These are phyloP conservation scores for Trichosanthes cucumerina DNA, from an alignment of 306 rosid genomes.

Conservation along the genomic window DNA sequence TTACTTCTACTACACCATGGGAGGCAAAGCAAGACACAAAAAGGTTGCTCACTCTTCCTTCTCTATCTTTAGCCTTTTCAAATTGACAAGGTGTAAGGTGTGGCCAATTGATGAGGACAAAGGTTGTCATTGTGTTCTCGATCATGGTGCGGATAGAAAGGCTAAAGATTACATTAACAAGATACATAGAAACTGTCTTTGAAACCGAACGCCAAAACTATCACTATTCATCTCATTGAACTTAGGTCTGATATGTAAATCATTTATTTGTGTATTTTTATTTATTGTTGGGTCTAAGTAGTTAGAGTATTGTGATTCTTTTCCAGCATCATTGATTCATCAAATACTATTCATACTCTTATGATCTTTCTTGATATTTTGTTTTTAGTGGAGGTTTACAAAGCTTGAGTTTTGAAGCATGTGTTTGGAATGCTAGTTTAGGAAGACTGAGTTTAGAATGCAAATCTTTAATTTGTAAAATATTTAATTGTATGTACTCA, in stretches of 20 bases:
- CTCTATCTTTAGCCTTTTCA: constrained; percentile 50
- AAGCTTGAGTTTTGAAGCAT: no score
- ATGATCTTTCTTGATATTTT: no score
- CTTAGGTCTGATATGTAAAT: neutral
- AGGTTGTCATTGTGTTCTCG: neutral
- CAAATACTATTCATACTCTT: no score
- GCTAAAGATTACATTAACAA: neutral
- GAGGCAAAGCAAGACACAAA: neutral
- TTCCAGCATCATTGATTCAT: neutral
- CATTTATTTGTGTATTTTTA: neutral
- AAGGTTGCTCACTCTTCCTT: constrained; percentile 12
- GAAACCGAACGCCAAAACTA: neutral
- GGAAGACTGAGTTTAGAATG: no score
- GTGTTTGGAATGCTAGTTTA: no score
- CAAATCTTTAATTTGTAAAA: no score
- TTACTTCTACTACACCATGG: neutral
- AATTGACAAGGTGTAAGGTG: constrained; percentile 28
- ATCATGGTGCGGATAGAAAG: neutral
- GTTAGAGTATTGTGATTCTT: neutral
- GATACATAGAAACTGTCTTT: neutral
- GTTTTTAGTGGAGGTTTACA: no score
- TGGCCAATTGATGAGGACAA: constrained; percentile 27
- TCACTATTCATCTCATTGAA: neutral
- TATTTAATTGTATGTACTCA: no score
- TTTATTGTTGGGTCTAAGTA: neutral